Evolutionary conservation across 2,329 filamentous ascomycete genomes (phyloP).

Genomic region (Epichloe festucae): DNA sequence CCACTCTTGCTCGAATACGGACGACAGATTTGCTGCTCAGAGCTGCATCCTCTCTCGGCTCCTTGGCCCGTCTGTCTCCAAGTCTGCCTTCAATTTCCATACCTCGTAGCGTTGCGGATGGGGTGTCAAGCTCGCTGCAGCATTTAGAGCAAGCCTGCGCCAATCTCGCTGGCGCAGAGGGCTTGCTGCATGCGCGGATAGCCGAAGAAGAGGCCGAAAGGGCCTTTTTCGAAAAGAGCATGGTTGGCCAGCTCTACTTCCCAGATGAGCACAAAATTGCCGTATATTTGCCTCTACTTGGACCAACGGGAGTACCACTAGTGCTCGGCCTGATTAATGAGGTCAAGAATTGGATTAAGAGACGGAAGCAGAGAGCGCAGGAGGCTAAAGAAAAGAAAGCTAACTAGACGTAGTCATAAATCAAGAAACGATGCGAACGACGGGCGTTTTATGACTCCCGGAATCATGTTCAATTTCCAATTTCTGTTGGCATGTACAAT

Average conservation of each 20-base stretch:
- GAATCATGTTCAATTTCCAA: no score
- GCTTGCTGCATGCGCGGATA: conserved; percentile 66
- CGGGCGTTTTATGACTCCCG: background rate
- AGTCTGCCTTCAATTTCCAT: conserved; percentile 87
- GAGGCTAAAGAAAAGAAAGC: conserved; percentile 26
- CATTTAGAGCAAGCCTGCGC: conserved; percentile 69
- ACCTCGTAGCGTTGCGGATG: conserved; percentile 71
- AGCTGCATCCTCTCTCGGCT: conserved; percentile 88
- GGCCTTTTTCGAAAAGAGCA: conserved; percentile 96
- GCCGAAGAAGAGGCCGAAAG: conserved; percentile 83
- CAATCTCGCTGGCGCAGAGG: conserved; percentile 50
- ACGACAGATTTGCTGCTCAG: conserved; percentile 76
- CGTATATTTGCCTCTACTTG: conserved; percentile 83
- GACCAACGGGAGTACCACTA: conserved; percentile 81
- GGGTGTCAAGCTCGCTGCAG: conserved; percentile 64
- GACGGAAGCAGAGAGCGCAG: conserved; percentile 30
- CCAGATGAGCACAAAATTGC: conserved; percentile 97
- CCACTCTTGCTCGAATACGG: conserved; percentile 73
- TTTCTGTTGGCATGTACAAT: no score
- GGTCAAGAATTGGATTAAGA: conserved; percentile 47
- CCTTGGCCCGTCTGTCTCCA: conserved; percentile 70
- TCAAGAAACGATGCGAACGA: background rate
- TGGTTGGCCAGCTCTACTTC: conserved; percentile 98
- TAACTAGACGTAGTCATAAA: conserved; percentile 11
- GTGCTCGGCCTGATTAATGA: conserved; percentile 77